Percentiles rank a stretch among this genome's conserved stretches.
Evolutionary conservation across 2,329 filamentous ascomycete species (phyloP).

Genomic region (Didymella arachidicola): DNA sequence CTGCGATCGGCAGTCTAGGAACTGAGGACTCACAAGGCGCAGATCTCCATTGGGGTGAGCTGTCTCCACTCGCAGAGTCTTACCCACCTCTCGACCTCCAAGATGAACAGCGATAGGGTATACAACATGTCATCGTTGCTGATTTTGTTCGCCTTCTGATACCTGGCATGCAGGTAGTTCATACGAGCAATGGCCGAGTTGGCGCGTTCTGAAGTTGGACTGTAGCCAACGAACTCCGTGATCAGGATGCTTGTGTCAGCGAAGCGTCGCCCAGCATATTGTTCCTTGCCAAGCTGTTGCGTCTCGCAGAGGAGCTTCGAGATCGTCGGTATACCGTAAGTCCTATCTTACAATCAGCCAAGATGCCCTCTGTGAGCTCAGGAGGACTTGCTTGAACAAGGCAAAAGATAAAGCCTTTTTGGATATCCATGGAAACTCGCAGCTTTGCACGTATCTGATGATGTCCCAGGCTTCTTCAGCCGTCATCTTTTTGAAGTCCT

Average conservation of each 20-base stretch:
- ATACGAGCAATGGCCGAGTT: conserved; percentile 64
- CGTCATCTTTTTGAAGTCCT: conserved; percentile 62
- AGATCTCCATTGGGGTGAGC: conserved; percentile 71
- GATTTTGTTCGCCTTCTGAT: conserved; percentile 67
- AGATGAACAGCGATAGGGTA: conserved; percentile 70
- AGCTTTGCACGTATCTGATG: conserved; percentile 53
- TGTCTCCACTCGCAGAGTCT: conserved; percentile 73
- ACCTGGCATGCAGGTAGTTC: conserved; percentile 68
- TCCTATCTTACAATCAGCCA: conserved; percentile 26
- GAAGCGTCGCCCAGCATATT: conserved; percentile 39
- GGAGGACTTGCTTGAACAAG: conserved; percentile 57
- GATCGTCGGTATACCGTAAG: conserved; percentile 51
- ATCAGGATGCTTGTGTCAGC: conserved; percentile 47
- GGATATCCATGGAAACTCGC: conserved; percentile 65
- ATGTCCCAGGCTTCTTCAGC: conserved; percentile 62
- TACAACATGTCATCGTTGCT: conserved; percentile 70
- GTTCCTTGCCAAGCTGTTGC: conserved; percentile 36
- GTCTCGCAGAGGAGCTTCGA: conserved; percentile 47
- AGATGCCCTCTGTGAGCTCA: neutral
- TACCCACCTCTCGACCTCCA: conserved; percentile 71
- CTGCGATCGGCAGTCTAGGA: too few species aligned
- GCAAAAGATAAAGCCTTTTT: conserved; percentile 65
- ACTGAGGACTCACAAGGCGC: conserved; percentile 58
- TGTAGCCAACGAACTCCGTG: conserved; percentile 38
- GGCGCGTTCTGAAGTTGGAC: conserved; percentile 45